Conservation (phyloP, 2,329 filamentous ascomycete species). For the Monosporascus sp. region DNA sequence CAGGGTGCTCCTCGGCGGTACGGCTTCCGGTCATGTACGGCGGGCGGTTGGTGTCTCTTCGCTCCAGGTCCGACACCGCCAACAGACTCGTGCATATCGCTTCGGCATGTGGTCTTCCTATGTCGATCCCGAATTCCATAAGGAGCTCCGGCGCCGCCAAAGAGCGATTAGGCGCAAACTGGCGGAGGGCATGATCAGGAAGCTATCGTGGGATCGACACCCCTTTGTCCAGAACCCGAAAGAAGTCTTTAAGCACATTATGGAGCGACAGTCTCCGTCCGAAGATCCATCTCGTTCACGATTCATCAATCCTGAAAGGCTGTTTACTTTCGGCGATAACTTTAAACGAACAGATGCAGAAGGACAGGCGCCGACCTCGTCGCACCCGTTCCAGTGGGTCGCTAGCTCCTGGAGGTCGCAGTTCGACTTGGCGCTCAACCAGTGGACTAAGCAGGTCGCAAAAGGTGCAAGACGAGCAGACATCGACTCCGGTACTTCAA, state of each 20-base stretch:
- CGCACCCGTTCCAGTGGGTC: neutral
- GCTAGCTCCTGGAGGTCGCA: slow-evolving; percentile 1
- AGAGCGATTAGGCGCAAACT: slow-evolving; percentile 39
- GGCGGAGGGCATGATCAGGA: slow-evolving; percentile 38
- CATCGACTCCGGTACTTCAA: neutral
- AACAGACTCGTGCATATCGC: slow-evolving; percentile 42
- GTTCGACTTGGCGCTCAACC: slow-evolving; percentile 8
- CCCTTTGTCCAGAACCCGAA: slow-evolving; percentile 28
- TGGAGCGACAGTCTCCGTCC: slow-evolving; percentile 33
- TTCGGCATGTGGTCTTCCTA: slow-evolving; percentile 42
- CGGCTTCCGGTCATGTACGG: slow-evolving; percentile 10
- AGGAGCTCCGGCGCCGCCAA: slow-evolving; percentile 39
- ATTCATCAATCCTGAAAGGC: slow-evolving; percentile 30
- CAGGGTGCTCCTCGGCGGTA: slow-evolving; percentile 16
- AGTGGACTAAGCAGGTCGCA: slow-evolving; percentile 6
- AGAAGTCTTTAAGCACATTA: slow-evolving; percentile 34
- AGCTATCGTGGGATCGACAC: slow-evolving; percentile 40
- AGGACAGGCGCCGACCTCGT: no score
- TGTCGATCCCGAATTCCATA: slow-evolving; percentile 34
- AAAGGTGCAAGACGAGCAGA: slow-evolving; percentile 2
- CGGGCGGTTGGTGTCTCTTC: slow-evolving; percentile 13
- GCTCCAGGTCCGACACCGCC: slow-evolving; percentile 17
- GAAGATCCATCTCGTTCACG: slow-evolving; percentile 21
- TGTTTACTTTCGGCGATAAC: slow-evolving; percentile 1
- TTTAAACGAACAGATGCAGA: neutral